A percentile compares a stretch with the other conserved stretches of the same genome.
These are phyloP conservation scores for Theileria equi DNA, from an alignment of 169 alveolate genomes.

Conservation along the genomic window DNA sequence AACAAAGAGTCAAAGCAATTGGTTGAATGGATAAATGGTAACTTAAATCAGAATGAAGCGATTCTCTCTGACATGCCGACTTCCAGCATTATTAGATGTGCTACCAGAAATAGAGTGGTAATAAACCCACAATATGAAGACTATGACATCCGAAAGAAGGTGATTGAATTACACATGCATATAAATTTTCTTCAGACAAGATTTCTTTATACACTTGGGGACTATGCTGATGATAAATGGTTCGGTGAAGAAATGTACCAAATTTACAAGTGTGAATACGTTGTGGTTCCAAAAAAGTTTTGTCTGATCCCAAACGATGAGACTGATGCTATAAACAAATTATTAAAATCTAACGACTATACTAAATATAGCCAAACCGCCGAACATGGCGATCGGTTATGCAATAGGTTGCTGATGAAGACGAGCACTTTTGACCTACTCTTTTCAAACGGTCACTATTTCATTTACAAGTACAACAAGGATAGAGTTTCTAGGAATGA, in stretches of 20 bases:
- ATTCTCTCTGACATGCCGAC: slow-evolving; percentile 53
- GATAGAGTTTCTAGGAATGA: too few species aligned
- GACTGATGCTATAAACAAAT: slow-evolving; percentile 1
- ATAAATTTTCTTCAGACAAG: background rate
- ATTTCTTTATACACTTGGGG: slow-evolving; percentile 43
- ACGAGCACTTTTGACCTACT: slow-evolving; percentile 17
- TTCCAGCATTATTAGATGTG: slow-evolving; percentile 27
- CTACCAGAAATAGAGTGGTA: slow-evolving; percentile 9
- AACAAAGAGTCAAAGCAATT: slow-evolving; percentile 14
- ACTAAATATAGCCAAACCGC: slow-evolving; percentile 19
- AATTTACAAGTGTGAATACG: slow-evolving; percentile 15
- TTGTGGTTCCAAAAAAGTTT: slow-evolving; percentile 33
- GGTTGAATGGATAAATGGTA: slow-evolving; percentile 32
- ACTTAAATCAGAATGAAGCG: slow-evolving; percentile 27
- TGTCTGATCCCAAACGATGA: slow-evolving; percentile 15
- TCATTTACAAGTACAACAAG: background rate
- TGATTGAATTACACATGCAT: background rate
- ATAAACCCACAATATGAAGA: slow-evolving; percentile 55
- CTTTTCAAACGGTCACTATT: slow-evolving; percentile 20
- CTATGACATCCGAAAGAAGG: slow-evolving; percentile 27
- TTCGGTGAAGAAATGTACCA: slow-evolving; percentile 42
- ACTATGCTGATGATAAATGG: slow-evolving; percentile 34
- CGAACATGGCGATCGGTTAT: slow-evolving; percentile 14
- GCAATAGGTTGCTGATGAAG: slow-evolving; percentile 30
- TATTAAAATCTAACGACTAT: slow-evolving; percentile 20